Base-by-base conservation (phyloP, 2,329 filamentous ascomycete species). In the Xylaria sp. region DNA sequence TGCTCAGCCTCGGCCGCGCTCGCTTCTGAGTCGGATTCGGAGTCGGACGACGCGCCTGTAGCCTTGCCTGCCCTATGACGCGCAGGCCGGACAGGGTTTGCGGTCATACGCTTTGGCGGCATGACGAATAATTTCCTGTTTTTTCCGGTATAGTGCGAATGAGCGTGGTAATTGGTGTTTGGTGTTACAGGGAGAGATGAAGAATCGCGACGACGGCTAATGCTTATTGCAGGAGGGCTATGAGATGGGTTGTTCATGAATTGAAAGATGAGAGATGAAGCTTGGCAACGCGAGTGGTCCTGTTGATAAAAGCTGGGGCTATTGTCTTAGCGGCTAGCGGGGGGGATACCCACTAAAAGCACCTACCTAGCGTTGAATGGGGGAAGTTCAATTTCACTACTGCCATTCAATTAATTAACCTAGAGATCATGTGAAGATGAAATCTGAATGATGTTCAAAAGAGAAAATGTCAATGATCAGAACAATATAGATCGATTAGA, bases 81-180 rank as follows among this genome's bases (percentile, higher is more conserved):
- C 69, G 89, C 87, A 23, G 92, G 91, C 75, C 88, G 89, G 61
- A 89, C 79, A 3, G 92, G 93, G 74, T 97, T 97, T 66, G 94
- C 93, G 66, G 94, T 98, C 92, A 98, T 97, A 73, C 92, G 91
- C 76, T 92, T 93, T 12, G 89, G 87, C 65, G 91, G 89, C 84
- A 86, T 87, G 35, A 47, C 72, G 67, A 33, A 35, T n/a, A 21
- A 7, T 45, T 4, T 17, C 42, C 54, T 37, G 43, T 23, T 45
- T 19, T 38, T 17, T 12, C 17, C 5, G 8, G 42, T 25, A 4
- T 19, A 17, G 14, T 17, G 3, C 6, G n/a, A 9, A 38, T n/a
- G 12, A 38, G 17, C 11, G 5, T 12, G 33, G 5, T 11, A n/a
- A 8, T 3, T 9, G 17, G 19, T 8, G 12, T 12, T 45, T 45